Conservation (phyloP, 179 eudicot genomes). For the Silene vulgaris region DNA sequence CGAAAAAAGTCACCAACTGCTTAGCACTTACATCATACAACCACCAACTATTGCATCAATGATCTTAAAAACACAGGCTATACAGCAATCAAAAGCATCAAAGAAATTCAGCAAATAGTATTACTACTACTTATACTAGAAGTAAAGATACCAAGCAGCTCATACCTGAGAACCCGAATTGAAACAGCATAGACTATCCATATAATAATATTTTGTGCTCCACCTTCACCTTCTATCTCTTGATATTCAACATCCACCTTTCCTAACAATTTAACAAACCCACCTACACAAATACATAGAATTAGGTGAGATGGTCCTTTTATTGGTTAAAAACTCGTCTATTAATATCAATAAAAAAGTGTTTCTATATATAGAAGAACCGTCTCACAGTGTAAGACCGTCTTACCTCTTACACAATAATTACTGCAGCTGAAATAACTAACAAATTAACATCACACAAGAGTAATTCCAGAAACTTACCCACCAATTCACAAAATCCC, state of each 20-base stretch:
- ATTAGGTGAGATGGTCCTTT: too few relatives aligned
- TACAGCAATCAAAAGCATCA: not conserved
- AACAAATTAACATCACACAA: not conserved
- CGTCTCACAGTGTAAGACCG: not conserved
- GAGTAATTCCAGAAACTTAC: slow-evolving; percentile 23
- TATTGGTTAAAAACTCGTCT: not conserved
- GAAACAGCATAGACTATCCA: slow-evolving; percentile 63
- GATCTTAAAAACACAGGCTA: not conserved
- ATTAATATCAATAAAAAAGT: not conserved
- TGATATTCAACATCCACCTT: slow-evolving; percentile 38
- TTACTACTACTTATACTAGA: not conserved
- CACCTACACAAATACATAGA: slow-evolving; percentile 17
- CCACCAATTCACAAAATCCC: slow-evolving; percentile 23
- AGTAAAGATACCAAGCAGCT: slow-evolving; percentile 5
- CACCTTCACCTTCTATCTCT: slow-evolving; percentile 35
- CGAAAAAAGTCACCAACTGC: slow-evolving; percentile 8
- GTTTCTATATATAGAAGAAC: slow-evolving; percentile 17
- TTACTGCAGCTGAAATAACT: not conserved
- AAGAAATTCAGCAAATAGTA: not conserved
- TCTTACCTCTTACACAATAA: too few relatives aligned
- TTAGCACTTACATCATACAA: slow-evolving; percentile 12
- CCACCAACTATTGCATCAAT: not conserved
- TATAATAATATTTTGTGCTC: slow-evolving; percentile 21
- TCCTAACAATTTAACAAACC: slow-evolving; percentile 3
- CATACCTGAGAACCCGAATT: slow-evolving; percentile 43